Evolutionary conservation across 805 yeast genomes (phyloP), one percentile per base, ranked within the genome.

Genomic region (Schwanniomyces yamadae): DNA sequence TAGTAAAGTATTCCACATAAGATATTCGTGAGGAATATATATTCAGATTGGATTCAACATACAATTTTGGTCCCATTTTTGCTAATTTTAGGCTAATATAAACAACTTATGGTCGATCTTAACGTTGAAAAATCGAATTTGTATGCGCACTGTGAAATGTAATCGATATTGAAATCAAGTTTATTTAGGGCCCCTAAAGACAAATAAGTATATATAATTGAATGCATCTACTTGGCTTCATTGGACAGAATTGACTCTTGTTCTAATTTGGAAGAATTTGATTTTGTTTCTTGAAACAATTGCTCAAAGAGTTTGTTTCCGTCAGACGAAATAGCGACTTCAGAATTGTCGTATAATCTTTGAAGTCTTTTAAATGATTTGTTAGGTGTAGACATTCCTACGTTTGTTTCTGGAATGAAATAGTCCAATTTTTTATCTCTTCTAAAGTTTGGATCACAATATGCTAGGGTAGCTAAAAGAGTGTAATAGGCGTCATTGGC

Each of bases 401-500:
- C 17, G 15, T 16, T 11, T 7, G 20, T 35, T 23, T 17, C 28
- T 3, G 34, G 25, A n/a, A 33, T 25, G 21, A 36, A 51, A 3
- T 21, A 24, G 37, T 58, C 63, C 12, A 58, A 33, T 7, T 41
- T 19, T 10, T 37, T 37, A 2, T 26, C 15, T 7, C 17, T 36
- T 40, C 78, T 49, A 4, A 57, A 48, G 4, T 48, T 43, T 1
- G 77, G 78, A 51, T 80, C 85, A 33, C 78, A 63, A 39, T 77
- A 49, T 23, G 68, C 66, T 48, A 80, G 42, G 7, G 75, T 69
- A n/a, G 75, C 61, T 20, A 73, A 37, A 31, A 82, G 54, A 0
- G 89, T 82, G 44, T 69, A 80, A 47, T 78, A 77, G 5, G 86
- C 77, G 54, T 82, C 90, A 49, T 82, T 82, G 3, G 81, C 85